Conservation (phyloP, 345 rosid species). For the Camelina hispida region DNA sequence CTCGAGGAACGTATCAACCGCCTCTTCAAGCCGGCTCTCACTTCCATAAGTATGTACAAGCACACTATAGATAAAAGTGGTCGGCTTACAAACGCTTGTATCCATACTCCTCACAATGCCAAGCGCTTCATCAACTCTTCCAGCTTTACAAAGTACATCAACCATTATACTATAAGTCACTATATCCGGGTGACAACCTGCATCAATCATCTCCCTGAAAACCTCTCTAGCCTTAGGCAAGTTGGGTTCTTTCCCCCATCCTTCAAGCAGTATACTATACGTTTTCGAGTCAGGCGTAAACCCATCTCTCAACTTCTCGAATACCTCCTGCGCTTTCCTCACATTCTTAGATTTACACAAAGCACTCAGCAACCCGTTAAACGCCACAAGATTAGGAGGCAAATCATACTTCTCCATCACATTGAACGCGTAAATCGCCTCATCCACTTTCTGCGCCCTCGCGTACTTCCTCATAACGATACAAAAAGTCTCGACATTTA, state of each 20-base stretch:
- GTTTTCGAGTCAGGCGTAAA: slow-evolving; percentile 72
- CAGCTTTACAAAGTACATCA: slow-evolving; percentile 83
- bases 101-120: slow-evolving; percentile 70
- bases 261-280: slow-evolving; percentile 82
- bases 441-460: slow-evolving; percentile 77
- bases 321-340: slow-evolving; percentile 89
- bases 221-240: slow-evolving; percentile 83
- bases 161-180: slow-evolving; percentile 91
- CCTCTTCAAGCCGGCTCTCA: slow-evolving; percentile 79
- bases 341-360: slow-evolving; percentile 89
- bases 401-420: slow-evolving; percentile 82
- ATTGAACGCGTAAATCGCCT: slow-evolving; percentile 82
- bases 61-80: slow-evolving; percentile 80
- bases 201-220: slow-evolving; percentile 69
- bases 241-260: slow-evolving; percentile 92
- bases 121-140: slow-evolving; percentile 89
- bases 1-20: slow-evolving; percentile 74
- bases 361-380: slow-evolving; percentile 82
- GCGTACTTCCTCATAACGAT: slow-evolving; percentile 91
- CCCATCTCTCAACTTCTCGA: slow-evolving; percentile 61
- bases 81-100: slow-evolving; percentile 57
- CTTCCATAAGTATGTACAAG: slow-evolving; percentile 80
- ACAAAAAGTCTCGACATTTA: slow-evolving; percentile 84
- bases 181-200: slow-evolving; percentile 78
- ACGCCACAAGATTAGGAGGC: slow-evolving; percentile 66